phyloP scores from a whole-genome alignment of 176 grass and related monocot species.

The Miscanthus lutarioriparius region DNA sequence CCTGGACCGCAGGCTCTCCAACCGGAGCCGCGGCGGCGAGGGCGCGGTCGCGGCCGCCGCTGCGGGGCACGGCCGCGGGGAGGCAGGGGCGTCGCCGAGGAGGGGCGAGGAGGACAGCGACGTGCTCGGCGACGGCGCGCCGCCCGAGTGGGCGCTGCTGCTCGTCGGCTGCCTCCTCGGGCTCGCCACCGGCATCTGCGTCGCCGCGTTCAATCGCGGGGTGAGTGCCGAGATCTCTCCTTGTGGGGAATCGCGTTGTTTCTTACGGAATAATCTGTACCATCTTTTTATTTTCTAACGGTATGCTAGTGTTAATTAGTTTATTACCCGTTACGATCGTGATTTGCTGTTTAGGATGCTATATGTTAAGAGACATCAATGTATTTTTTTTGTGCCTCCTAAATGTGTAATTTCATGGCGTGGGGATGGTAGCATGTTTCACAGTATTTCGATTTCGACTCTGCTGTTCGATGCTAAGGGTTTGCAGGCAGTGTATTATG shows the following conservation, averaged over 20 bases:
- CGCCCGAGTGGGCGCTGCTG: conserved; percentile 96
- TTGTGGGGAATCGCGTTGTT: background rate
- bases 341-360: background rate
- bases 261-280: background rate
- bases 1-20: conserved; percentile 58
- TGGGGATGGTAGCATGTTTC: background rate
- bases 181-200: conserved; percentile 82
- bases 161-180: conserved; percentile 96
- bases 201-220: conserved; percentile 92
- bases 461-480: background rate
- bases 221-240: conserved; percentile 49
- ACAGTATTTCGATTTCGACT: background rate
- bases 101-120: conserved; percentile 56
- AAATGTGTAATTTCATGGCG: background rate
- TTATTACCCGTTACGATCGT: background rate
- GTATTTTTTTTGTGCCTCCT: background rate
- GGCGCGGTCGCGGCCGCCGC: background rate
- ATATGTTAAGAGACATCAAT: background rate
- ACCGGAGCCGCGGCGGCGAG: conserved; percentile 28
- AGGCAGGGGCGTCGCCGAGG: conserved; percentile 29
- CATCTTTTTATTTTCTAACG: background rate
- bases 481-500: background rate
- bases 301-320: background rate
- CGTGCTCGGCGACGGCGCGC: conserved; percentile 79
- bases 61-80: background rate